Conservation (phyloP, 2,329 filamentous ascomycete species). For the Beauveria sp. region DNA sequence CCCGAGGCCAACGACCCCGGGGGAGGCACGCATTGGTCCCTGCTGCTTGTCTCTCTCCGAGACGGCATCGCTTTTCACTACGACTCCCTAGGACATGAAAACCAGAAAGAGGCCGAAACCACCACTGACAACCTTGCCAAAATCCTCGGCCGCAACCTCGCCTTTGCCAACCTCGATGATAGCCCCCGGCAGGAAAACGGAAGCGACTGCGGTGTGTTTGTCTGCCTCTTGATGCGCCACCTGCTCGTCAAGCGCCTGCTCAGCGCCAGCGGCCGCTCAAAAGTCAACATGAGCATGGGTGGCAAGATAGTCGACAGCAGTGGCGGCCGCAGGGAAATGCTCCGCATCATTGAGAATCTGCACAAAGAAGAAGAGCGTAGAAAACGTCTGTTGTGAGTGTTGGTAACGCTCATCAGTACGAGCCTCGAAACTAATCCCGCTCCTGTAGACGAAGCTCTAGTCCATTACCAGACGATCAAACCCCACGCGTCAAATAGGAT, state of each 20-base stretch:
- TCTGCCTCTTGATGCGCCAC: conserved; percentile 91
- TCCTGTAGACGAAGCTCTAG: conserved; percentile 28
- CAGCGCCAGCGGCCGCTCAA: conserved; percentile 69
- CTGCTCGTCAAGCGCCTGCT: conserved; percentile 80
- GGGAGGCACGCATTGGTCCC: conserved; percentile 88
- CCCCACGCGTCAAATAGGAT: conserved; percentile 35
- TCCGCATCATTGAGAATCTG: conserved; percentile 78
- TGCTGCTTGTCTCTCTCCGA: conserved; percentile 80
- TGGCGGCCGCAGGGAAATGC: conserved; percentile 85
- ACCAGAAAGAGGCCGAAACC: conserved; percentile 53
- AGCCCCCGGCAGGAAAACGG: conserved; percentile 81
- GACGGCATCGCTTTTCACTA: conserved; percentile 96
- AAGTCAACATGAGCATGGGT: conserved; percentile 89
- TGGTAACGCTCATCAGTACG: background rate
- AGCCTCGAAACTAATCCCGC: background rate
- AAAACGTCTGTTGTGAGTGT: conserved; percentile 61
- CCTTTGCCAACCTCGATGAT: conserved; percentile 77
- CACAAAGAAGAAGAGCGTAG: conserved; percentile 75
- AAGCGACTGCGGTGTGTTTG: conserved; percentile 89
- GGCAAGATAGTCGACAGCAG: conserved; percentile 75
- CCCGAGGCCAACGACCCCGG: conserved; percentile 77
- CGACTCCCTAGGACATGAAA: conserved; percentile 65
- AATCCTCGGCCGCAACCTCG: conserved; percentile 58
- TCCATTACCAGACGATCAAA: conserved; percentile 28
- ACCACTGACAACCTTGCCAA: conserved; percentile 62